Conservation (phyloP, 75 land plant species). For the Adiantum capillusveneris region DNA sequence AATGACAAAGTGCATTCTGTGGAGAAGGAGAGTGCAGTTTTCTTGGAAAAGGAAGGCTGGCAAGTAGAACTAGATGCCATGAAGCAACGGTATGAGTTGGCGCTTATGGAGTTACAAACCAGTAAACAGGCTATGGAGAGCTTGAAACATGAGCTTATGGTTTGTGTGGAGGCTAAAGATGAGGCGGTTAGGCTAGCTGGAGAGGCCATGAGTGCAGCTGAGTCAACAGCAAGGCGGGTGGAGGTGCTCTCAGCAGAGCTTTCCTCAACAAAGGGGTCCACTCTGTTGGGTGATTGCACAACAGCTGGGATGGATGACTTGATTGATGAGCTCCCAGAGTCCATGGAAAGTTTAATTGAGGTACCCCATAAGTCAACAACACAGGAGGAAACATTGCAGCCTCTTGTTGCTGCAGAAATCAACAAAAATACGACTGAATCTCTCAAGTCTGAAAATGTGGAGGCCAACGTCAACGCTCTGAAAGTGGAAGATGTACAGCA, state of each 20-base stretch:
- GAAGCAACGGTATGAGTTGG: constrained; percentile 2
- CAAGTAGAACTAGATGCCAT: background rate
- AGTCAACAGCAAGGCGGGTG: background rate
- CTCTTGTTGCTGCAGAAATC: background rate
- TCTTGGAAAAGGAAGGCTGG: background rate
- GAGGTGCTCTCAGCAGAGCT: constrained; percentile 4
- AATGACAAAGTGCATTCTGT: background rate
- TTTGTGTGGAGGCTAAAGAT: constrained; percentile 6
- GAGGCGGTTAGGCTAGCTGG: constrained; percentile 5
- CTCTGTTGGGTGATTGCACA: background rate
- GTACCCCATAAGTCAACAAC: background rate
- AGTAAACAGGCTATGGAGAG: constrained; percentile 1
- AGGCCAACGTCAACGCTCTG: too few species aligned
- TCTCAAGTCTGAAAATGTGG: background rate
- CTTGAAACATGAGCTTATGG: constrained; percentile 3
- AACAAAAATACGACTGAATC: background rate
- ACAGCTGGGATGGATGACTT: background rate
- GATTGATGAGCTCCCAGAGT: background rate
- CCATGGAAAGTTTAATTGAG: background rate
- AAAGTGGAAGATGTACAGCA: too few species aligned
- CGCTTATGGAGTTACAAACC: constrained; percentile 1
- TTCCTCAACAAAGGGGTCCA: background rate
- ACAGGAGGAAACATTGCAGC: background rate
- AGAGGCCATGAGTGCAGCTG: constrained; percentile 7
- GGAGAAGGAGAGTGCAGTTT: background rate